phyloP scores from a whole-genome alignment of 1,284 basidiomycete species.

The Marasmius oreades region DNA sequence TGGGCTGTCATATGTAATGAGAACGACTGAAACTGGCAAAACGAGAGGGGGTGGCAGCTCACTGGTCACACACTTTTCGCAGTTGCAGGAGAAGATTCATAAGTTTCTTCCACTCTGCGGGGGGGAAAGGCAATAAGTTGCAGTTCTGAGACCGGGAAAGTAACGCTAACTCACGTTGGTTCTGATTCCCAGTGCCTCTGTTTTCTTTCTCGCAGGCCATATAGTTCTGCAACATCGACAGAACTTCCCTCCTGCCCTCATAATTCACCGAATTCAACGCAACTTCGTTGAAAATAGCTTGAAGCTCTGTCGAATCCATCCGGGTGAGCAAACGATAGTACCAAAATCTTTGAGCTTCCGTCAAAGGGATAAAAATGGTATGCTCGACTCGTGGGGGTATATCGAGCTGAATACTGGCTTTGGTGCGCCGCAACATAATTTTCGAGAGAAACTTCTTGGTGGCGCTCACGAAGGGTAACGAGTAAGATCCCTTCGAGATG shows the following conservation, averaged over 20 bases:
- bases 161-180: slow-evolving; percentile 17
- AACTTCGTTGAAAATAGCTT: slow-evolving; percentile 40
- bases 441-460: slow-evolving; percentile 44
- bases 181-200: slow-evolving; percentile 14
- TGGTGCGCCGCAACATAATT: slow-evolving; percentile 61
- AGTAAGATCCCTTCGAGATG: slow-evolving; percentile 46
- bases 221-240: slow-evolving; percentile 35
- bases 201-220: slow-evolving; percentile 20
- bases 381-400: slow-evolving; percentile 57
- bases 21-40: not conserved
- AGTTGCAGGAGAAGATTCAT: slow-evolving; percentile 61
- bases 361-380: slow-evolving; percentile 53
- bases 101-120: slow-evolving; percentile 49
- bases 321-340: slow-evolving; percentile 51
- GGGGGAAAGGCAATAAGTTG: not conserved
- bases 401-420: slow-evolving; percentile 43
- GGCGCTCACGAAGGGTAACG: slow-evolving; percentile 43
- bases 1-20: slow-evolving; percentile 31
- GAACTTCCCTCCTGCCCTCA: slow-evolving; percentile 37
- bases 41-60: slow-evolving; percentile 16
- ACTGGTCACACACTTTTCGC: slow-evolving; percentile 57
- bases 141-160: slow-evolving; percentile 1
- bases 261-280: slow-evolving; percentile 21
- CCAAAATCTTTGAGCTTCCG: slow-evolving; percentile 61
- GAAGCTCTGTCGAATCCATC: slow-evolving; percentile 44